Evolutionary conservation across 2,329 filamentous ascomycete species (phyloP), one percentile per base, ranked within the genome.

Genomic region (Pseudovirgaria hyperparasitica): DNA sequence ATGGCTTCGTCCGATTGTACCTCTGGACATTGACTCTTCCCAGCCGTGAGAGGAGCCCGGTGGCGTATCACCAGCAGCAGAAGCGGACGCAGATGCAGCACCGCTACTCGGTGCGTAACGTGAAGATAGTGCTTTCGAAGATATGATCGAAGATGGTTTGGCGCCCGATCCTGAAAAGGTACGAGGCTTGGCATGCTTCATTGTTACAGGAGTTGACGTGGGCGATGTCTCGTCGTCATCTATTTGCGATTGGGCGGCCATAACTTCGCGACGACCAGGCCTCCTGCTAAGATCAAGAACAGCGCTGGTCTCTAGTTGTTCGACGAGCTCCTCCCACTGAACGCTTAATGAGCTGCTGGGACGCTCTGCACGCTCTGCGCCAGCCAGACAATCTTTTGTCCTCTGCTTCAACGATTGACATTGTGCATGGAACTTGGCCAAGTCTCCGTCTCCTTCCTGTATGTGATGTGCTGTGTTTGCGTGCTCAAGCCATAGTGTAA

Each of bases 401-500:
- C 63, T 57, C 14, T 57, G 50, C 22, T 58, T 55, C 9, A 68
- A 53, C 9, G 50, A 50, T 7, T 56, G 43, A 36, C 64, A 68
- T 5, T 64, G 53, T 9, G 57, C 50, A 36, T 69, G 63, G 39
- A 69, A 68, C 6, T 50, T 48, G 5, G 55, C 42, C 5, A 67
- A 49, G 32, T 67, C 61, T 21, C 59, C 60, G 17, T 62, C 58
- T 1, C 49, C 39, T 0, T 46, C 34, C 28, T 54, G 39, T 8
- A 60, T 51, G 25, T 57, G 55, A 16, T 46, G 45, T 4, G 52
- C 44, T 13, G 37, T 45, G 23, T 50, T 46, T 19, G 41, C 31
- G 25, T 63, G 55, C 25, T 82, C 76, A 1, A 79, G 65, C 82
- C 82, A 92, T 9, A 90, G 60, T 42, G 80, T 80, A 13, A 92